Conservation (phyloP, 441 rosid genomes). For the Adansonia madagascariensis region DNA sequence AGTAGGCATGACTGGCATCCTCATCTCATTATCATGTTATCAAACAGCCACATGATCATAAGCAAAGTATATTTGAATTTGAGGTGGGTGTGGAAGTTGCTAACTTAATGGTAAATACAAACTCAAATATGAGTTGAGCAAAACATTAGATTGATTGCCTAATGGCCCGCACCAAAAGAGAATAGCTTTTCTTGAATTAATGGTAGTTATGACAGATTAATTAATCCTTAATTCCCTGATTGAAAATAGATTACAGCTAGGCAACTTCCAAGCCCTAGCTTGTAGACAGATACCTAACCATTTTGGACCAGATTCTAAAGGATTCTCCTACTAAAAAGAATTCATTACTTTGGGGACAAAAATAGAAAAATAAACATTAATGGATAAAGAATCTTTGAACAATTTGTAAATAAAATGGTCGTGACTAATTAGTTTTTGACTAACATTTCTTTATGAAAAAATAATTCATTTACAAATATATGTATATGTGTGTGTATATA, state of each 20-base stretch:
- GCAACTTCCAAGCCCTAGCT: conserved; percentile 8
- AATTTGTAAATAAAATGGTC: background rate
- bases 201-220: background rate
- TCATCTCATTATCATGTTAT: background rate
- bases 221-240: background rate
- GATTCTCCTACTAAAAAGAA: background rate
- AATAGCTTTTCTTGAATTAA: background rate
- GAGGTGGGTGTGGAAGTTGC: background rate
- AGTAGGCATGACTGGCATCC: background rate
- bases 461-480: background rate
- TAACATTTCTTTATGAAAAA: background rate
- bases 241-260: background rate
- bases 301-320: conserved; percentile 7
- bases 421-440: background rate
- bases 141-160: conserved; percentile 11
- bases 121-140: background rate
- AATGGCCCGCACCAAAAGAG: conserved; percentile 9
- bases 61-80: background rate
- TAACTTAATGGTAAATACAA: background rate
- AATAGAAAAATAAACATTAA: background rate
- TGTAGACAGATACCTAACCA: conserved; percentile 28
- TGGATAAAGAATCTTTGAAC: background rate
- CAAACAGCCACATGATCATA: background rate
- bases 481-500: too few relatives aligned
- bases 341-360: background rate